Evolutionary conservation across 1,284 basidiomycete species (phyloP).

Genomic region (Microstroma glucosiphilum): DNA sequence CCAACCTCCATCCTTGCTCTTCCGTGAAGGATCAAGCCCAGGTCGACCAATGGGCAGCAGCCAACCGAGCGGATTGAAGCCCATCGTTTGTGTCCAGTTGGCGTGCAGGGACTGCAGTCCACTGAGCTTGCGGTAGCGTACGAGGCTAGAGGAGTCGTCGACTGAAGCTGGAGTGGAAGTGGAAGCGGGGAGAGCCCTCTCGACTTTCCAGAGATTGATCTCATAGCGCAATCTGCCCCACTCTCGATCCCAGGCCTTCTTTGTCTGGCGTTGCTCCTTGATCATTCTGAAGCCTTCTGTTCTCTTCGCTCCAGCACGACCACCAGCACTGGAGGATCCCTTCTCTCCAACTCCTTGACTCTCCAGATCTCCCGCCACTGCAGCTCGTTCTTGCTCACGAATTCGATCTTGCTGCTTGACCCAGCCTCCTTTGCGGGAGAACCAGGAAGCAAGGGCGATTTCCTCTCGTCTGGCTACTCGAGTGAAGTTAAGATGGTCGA

Average conservation of each 20-base stretch:
- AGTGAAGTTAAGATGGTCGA: slow-evolving; percentile 64
- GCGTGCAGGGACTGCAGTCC: background rate
- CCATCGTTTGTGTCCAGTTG: slow-evolving; percentile 75
- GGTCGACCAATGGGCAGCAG: slow-evolving; percentile 62
- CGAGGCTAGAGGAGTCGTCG: background rate
- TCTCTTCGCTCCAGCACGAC: too few species aligned
- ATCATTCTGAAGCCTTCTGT: too few species aligned
- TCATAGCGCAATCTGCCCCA: background rate
- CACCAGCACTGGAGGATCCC: background rate
- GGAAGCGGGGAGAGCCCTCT: background rate
- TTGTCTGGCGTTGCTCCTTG: background rate
- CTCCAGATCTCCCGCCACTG: slow-evolving; percentile 59
- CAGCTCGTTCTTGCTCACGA: slow-evolving; percentile 13
- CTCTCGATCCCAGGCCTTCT: slow-evolving; percentile 9
- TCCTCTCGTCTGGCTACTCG: slow-evolving; percentile 63
- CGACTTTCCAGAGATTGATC: background rate
- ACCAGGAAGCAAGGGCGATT: slow-evolving; percentile 52
- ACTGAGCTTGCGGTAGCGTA: background rate
- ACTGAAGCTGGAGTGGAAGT: background rate
- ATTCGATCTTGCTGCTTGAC: slow-evolving; percentile 17
- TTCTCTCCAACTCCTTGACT: slow-evolving; percentile 63
- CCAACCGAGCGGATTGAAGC: slow-evolving; percentile 62
- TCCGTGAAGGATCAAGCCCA: slow-evolving; percentile 55
- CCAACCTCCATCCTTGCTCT: slow-evolving; percentile 51
- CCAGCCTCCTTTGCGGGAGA: slow-evolving; percentile 22